Conservation (phyloP, 2,329 filamentous ascomycete genomes). For the Fusarium sp. region DNA sequence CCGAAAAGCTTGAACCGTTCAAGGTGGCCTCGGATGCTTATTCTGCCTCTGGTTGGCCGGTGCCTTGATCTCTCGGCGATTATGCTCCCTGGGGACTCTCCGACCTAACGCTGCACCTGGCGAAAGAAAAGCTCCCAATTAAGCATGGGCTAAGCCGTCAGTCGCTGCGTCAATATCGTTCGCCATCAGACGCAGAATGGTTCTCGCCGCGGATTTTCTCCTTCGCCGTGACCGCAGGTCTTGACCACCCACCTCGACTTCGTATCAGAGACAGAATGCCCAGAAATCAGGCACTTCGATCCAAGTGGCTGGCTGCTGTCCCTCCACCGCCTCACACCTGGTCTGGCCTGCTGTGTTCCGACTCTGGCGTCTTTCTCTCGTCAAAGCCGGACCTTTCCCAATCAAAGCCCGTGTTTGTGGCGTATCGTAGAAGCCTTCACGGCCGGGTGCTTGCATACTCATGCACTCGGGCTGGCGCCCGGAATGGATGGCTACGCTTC, state of each 20-base stretch:
- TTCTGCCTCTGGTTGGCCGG: constrained; percentile 33
- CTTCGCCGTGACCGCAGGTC: constrained; percentile 11
- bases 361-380: constrained; percentile 40
- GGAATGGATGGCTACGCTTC: constrained; percentile 25
- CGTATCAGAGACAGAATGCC: constrained; percentile 35
- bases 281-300: constrained; percentile 34
- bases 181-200: constrained; percentile 10
- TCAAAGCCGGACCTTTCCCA: constrained; percentile 49
- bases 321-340: constrained; percentile 33
- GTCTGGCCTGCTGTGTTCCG: constrained; percentile 45
- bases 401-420: constrained; percentile 60
- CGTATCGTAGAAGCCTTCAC: constrained; percentile 59
- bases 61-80: constrained; percentile 35
- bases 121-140: constrained; percentile 24
- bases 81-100: constrained; percentile 6
- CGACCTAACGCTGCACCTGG: not conserved
- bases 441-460: constrained; percentile 62
- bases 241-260: constrained; percentile 22
- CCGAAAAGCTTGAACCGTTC: constrained; percentile 36
- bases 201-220: constrained; percentile 13
- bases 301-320: constrained; percentile 33
- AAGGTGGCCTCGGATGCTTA: constrained; percentile 25
- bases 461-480: constrained; percentile 49
- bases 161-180: constrained; percentile 23
- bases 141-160: constrained; percentile 13